Evolutionary conservation across 768 basidiomycete genomes (phyloP).

Genomic region (Dentipellis fragilis): DNA sequence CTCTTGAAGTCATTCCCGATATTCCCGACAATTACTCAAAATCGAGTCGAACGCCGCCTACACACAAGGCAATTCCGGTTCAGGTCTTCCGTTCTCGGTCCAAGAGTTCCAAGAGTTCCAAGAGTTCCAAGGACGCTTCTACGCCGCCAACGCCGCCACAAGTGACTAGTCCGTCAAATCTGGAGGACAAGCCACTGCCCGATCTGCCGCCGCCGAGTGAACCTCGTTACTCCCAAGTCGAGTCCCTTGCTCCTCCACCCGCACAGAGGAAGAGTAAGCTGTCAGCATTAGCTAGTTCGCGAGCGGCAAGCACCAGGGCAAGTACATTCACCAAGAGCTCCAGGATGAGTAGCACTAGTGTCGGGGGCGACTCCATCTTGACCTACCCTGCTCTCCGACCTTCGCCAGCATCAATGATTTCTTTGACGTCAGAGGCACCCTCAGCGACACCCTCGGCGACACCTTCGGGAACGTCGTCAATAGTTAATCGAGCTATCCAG

Average conservation of each 20-base stretch:
- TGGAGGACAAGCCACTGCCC: slow-evolving; percentile 14
- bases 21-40: slow-evolving; percentile 45
- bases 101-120: too few species aligned
- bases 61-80: slow-evolving; percentile 7
- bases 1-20: slow-evolving; percentile 42
- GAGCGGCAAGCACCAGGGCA: slow-evolving; percentile 21
- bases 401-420: slow-evolving; percentile 41
- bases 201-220: slow-evolving; percentile 22
- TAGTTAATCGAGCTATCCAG: slow-evolving; percentile 56
- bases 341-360: slow-evolving; percentile 18
- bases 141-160: neutral
- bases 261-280: slow-evolving; percentile 48
- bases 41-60: slow-evolving; percentile 19
- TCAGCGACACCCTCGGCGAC: slow-evolving; percentile 21
- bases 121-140: too few species aligned
- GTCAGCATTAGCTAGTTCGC: slow-evolving; percentile 55
- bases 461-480: slow-evolving; percentile 43
- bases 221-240: slow-evolving; percentile 9
- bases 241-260: slow-evolving; percentile 6
- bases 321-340: slow-evolving; percentile 46
- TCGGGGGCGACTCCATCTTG: slow-evolving; percentile 51
- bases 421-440: slow-evolving; percentile 9
- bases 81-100: slow-evolving; percentile 8
- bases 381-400: slow-evolving; percentile 68
- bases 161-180: neutral